Evolutionary conservation across 208 protist species (phyloP).

Genomic region (Sergeia podlipaevii): DNA sequence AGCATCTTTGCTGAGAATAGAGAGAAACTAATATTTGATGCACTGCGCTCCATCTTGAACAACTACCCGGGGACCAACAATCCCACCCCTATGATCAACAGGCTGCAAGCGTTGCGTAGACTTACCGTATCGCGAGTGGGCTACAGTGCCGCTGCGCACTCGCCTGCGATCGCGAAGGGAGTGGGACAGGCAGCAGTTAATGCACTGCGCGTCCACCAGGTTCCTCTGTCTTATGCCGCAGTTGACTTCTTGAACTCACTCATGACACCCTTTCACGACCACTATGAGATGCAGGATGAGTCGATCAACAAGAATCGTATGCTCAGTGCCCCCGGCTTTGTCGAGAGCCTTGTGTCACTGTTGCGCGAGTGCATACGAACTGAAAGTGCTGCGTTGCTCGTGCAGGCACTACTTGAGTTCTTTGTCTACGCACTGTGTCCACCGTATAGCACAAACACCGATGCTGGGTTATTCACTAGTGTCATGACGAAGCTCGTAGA

Average conservation of each 20-base stretch:
- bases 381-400: slow-evolving; percentile 78
- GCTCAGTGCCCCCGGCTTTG: slow-evolving; percentile 63
- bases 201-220: slow-evolving; percentile 66
- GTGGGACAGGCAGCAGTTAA: slow-evolving; percentile 45
- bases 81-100: slow-evolving; percentile 32
- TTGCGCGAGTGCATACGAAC: slow-evolving; percentile 62
- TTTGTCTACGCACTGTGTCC: slow-evolving; percentile 90
- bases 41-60: slow-evolving; percentile 55
- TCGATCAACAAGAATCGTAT: slow-evolving; percentile 87
- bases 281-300: slow-evolving; percentile 89
- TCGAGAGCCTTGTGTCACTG: slow-evolving; percentile 60
- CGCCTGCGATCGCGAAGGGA: slow-evolving; percentile 55
- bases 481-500: slow-evolving; percentile 67
- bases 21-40: slow-evolving; percentile 81
- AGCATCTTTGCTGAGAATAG: slow-evolving; percentile 91
- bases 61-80: slow-evolving; percentile 24
- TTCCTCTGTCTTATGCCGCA: slow-evolving; percentile 67
- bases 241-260: slow-evolving; percentile 88
- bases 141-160: slow-evolving; percentile 80
- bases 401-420: slow-evolving; percentile 81
- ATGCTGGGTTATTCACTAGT: slow-evolving; percentile 56
- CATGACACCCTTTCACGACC: slow-evolving; percentile 92
- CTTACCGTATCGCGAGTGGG: slow-evolving; percentile 83
- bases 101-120: slow-evolving; percentile 80
- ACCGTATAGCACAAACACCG: slow-evolving; percentile 87